Conservation (phyloP, 306 rosid species). For the Gynostemma pentaphyllum region DNA sequence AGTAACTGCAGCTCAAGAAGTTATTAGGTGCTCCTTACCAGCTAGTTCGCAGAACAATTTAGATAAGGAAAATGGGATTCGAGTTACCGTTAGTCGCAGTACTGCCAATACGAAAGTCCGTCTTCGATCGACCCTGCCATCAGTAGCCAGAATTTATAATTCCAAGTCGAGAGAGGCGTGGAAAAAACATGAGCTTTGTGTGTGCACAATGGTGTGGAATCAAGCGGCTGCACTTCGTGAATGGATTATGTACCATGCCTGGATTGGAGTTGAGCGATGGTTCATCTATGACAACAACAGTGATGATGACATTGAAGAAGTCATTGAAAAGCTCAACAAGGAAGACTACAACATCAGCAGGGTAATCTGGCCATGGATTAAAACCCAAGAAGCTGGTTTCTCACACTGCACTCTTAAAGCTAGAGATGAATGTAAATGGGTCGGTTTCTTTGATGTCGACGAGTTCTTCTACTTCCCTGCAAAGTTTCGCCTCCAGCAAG, state of each 20-base stretch:
- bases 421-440: conserved; percentile 82
- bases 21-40: conserved; percentile 72
- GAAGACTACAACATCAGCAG: conserved; percentile 57
- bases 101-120: conserved; percentile 19
- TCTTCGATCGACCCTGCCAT: conserved; percentile 36
- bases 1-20: conserved; percentile 72
- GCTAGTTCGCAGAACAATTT: conserved; percentile 27
- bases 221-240: conserved; percentile 69
- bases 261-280: conserved; percentile 94
- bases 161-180: conserved; percentile 6
- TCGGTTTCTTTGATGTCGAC: conserved; percentile 88
- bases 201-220: conserved; percentile 92
- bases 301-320: conserved; percentile 59
- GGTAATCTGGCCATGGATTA: conserved; percentile 87
- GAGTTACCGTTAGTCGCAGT: conserved; percentile 42
- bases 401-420: conserved; percentile 85
- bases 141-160: conserved; percentile 39
- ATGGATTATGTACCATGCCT: conserved; percentile 86
- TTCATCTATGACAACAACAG: conserved; percentile 92
- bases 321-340: conserved; percentile 39
- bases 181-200: conserved; percentile 62
- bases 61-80: conserved; percentile 39
- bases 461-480: conserved; percentile 75
- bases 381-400: conserved; percentile 94
- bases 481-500: conserved; percentile 20